Percentiles rank a stretch among this genome's conserved stretches.
These are phyloP conservation scores for Choanephora cucurbitarum DNA, from an alignment of 371 early-diverging fungal species.

Conservation along the genomic window DNA sequence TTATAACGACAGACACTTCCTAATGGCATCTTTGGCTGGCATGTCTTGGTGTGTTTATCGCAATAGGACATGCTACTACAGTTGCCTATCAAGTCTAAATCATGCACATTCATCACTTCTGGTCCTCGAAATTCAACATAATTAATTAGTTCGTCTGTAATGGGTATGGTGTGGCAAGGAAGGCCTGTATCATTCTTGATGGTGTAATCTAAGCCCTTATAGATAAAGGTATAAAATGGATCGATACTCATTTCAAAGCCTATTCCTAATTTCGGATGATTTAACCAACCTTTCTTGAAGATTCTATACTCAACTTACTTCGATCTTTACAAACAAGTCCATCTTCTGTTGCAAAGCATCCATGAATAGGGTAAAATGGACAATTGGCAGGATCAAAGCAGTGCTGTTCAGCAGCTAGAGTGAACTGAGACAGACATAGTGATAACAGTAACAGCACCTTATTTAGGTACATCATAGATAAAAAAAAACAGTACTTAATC, in stretches of 20 bases:
- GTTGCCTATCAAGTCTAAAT: constrained; percentile 46
- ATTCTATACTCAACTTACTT: constrained; percentile 36
- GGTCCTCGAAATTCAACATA: constrained; percentile 50
- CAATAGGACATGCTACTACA: constrained; percentile 49
- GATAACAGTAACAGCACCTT: constrained; percentile 17
- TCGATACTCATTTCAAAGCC: constrained; percentile 48
- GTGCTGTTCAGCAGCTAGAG: constrained; percentile 24
- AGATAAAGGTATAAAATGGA: constrained; percentile 35
- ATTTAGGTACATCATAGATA: constrained; percentile 29
- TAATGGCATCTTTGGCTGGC: constrained; percentile 45
- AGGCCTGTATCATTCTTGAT: constrained; percentile 40
- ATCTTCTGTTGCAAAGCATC: constrained; percentile 44
- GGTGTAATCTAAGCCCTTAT: constrained; percentile 19
- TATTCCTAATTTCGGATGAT: background rate
- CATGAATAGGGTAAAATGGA: constrained; percentile 45
- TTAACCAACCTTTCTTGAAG: no score
- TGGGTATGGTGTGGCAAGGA: constrained; percentile 46
- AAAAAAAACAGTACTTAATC: no score
- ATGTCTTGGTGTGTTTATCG: constrained; percentile 41
- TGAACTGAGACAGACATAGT: background rate
- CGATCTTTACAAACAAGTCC: constrained; percentile 45
- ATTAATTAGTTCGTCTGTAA: constrained; percentile 39
- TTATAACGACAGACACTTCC: constrained; percentile 40
- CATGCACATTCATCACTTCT: constrained; percentile 37
- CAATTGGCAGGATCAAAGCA: constrained; percentile 48